Base-by-base conservation (phyloP, 768 basidiomycete genomes). In the Pleurotus platypus region DNA sequence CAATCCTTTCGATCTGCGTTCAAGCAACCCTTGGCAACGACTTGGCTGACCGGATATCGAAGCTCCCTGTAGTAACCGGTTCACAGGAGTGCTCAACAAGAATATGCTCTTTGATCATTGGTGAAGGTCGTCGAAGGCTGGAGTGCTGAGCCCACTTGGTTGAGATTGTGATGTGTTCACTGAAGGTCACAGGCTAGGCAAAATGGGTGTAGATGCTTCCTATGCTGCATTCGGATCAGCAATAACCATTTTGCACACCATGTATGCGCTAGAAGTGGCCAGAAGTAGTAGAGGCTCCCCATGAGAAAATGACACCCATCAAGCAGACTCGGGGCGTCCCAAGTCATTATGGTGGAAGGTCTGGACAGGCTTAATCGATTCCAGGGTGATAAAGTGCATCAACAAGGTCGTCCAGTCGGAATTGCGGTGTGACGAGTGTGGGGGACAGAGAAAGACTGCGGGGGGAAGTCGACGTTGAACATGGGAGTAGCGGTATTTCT, bases 401-500 rank as follows among this genome's bases (percentile, higher is more conserved):
- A 43, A 43, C 20, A 30, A 53, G 8, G 38, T 18, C n/a, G 38
- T 16, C 39, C 51, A 53, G 37, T 53, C 51, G 51, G 51, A 22
- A 39, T 40, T 20, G 39, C n/a, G 5, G 24, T 18, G 42, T 53
- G 51, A 53, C 51, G 51, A 53, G 38, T 53, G 51, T 24, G 51
- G 51, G 51, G 51, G 38, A 53, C 20, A 15, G 15, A 37, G 38
- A 39, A 53, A 39, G 38, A 12, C 24, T 40, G 51, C 51, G 51
- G 51, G 49, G 49, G 11, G 39, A 53, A 53, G 51, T 18, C n/a
- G 20, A 5, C 11, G 20, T 51, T 40, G 51, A 53, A 53, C 51
- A 53, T 53, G 51, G 38, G 51, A 53, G 51, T 39, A 53, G 51
- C 51, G 51, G 51, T 11, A 53, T 53, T 53, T 53, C 51, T 20